Percentiles rank a stretch among this genome's conserved stretches.
phyloP scores from a whole-genome alignment of 2,329 filamentous ascomycete species.

The Nemania diffusa region DNA sequence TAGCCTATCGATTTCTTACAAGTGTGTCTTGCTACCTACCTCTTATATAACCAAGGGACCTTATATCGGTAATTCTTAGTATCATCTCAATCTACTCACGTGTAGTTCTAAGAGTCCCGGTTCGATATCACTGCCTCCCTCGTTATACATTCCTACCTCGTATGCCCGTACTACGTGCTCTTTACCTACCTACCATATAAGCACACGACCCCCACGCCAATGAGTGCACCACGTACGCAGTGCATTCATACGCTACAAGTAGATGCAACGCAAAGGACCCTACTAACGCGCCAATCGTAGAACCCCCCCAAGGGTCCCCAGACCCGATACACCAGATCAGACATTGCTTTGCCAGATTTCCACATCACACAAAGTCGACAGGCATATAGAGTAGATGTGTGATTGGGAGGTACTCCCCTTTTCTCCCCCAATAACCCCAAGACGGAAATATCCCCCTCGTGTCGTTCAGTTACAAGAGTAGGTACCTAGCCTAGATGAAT shows the following conservation, averaged over 20 bases:
- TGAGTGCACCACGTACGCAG: not conserved
- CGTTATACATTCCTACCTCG: not conserved
- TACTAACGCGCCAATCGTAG: slow-evolving; percentile 20
- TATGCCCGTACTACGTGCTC: not conserved
- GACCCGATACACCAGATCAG: slow-evolving; percentile 21
- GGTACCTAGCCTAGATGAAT: too few species aligned
- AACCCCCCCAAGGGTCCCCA: not conserved
- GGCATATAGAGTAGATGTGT: slow-evolving; percentile 13
- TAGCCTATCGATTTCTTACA: not conserved
- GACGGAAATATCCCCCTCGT: slow-evolving; percentile 6
- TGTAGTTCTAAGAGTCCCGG: too few species aligned
- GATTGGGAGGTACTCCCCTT: not conserved
- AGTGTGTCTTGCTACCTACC: not conserved
- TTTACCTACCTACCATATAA: not conserved
- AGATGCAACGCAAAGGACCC: slow-evolving; percentile 17
- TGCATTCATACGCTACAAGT: not conserved
- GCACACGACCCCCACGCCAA: slow-evolving; percentile 5
- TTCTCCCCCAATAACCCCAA: not conserved
- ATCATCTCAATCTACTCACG: not conserved
- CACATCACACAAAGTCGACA: slow-evolving; percentile 1
- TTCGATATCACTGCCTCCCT: not conserved
- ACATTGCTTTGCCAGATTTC: slow-evolving; percentile 10
- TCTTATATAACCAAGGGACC: not conserved
- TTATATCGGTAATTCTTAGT: not conserved
- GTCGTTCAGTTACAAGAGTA: not conserved